phyloP scores from a whole-genome alignment of 2,329 filamentous ascomycete species.

The Hortaea sp. region DNA sequence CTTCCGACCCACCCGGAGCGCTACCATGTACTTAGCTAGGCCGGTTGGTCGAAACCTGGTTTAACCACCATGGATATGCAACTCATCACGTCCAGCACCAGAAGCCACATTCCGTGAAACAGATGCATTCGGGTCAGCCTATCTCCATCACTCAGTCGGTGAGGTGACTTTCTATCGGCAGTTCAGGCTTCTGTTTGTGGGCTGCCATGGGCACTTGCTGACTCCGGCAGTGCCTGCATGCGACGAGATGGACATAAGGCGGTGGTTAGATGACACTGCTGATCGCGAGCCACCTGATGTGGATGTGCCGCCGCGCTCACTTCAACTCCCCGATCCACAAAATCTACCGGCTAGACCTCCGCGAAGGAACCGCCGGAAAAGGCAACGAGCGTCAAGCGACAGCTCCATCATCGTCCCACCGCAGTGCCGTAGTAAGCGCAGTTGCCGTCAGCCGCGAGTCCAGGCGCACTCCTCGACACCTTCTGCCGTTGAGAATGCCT shows the following conservation, averaged over 20 bases:
- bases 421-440: background rate
- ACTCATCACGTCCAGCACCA: no score
- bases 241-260: constrained; percentile 32
- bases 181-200: no score
- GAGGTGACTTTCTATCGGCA: no score
- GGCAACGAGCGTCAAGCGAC: constrained; percentile 29
- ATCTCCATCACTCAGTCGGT: no score
- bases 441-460: background rate
- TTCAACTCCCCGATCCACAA: constrained; percentile 16
- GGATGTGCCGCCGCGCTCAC: constrained; percentile 13
- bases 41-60: no score
- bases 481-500: background rate
- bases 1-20: no score
- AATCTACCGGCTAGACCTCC: constrained; percentile 8
- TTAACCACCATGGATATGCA: no score
- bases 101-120: no score
- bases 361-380: constrained; percentile 18
- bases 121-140: no score
- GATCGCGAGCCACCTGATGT: constrained; percentile 23
- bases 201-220: no score
- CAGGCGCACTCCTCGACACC: background rate
- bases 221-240: no score
- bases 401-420: constrained; percentile 8
- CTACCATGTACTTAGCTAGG: no score
- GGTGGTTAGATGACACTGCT: constrained; percentile 35